phyloP scores from a whole-genome alignment of 2,329 filamentous ascomycete species.

The Claviceps humidiphila region DNA sequence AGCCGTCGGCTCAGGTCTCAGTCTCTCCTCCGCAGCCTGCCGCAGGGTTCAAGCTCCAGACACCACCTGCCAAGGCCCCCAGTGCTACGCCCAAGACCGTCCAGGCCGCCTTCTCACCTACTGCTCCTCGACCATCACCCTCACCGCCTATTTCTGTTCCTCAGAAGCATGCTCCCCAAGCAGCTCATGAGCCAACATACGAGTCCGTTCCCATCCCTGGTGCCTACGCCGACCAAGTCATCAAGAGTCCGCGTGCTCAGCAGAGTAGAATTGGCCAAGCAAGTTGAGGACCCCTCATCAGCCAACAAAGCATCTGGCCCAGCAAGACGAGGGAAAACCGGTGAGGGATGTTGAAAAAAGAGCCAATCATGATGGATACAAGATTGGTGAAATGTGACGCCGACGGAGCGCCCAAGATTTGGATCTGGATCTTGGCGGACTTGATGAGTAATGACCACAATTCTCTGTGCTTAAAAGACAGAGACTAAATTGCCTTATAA shows the following conservation, averaged over 20 bases:
- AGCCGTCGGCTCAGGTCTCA: slow-evolving; percentile 48
- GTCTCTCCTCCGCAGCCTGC: slow-evolving; percentile 24
- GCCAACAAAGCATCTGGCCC: too few species aligned
- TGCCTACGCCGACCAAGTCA: slow-evolving; percentile 52
- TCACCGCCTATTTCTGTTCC: slow-evolving; percentile 9
- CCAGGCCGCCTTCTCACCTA: slow-evolving; percentile 48
- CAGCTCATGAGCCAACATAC: slow-evolving; percentile 72
- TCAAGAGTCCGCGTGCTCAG: slow-evolving; percentile 36
- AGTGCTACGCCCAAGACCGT: slow-evolving; percentile 59
- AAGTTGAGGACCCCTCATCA: slow-evolving; percentile 5
- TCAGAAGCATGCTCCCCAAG: slow-evolving; percentile 47
- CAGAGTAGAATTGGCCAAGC: slow-evolving; percentile 30
- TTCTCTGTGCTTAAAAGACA: too few species aligned
- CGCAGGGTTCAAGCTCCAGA: slow-evolving; percentile 69
- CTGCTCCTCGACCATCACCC: slow-evolving; percentile 13
- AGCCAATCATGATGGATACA: too few species aligned
- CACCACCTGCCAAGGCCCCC: slow-evolving; percentile 68
- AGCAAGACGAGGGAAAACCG: too few species aligned
- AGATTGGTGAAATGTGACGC: too few species aligned
- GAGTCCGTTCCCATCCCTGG: slow-evolving; percentile 80
- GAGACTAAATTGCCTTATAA: too few species aligned
- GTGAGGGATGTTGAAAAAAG: too few species aligned
- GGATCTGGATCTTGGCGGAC: neutral
- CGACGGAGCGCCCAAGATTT: too few species aligned
- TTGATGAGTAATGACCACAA: too few species aligned